phyloP scores from a whole-genome alignment of 1,284 basidiomycete species.

The Meira nashicola region DNA sequence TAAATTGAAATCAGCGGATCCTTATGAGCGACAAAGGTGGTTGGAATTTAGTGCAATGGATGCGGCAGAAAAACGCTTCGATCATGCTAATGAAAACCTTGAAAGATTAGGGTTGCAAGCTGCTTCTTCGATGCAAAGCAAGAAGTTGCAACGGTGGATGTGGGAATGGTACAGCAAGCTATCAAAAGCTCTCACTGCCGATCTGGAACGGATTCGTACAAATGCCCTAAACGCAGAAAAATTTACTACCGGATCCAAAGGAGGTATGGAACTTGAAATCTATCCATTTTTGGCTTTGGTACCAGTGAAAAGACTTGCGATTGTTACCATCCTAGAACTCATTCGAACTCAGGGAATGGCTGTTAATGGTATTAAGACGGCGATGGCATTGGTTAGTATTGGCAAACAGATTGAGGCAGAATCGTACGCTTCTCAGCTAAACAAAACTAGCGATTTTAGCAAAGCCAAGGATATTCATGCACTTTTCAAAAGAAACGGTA shows the following conservation, averaged over 20 bases:
- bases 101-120: slow-evolving; percentile 38
- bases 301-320: slow-evolving; percentile 71
- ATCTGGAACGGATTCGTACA: slow-evolving; percentile 23
- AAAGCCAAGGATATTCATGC: slow-evolving; percentile 25
- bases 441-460: slow-evolving; percentile 34
- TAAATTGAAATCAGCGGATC: slow-evolving; percentile 27
- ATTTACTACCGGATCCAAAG: not conserved
- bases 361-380: slow-evolving; percentile 81
- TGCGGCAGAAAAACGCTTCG: slow-evolving; percentile 42
- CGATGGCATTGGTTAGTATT: slow-evolving; percentile 73
- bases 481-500: slow-evolving; percentile 29
- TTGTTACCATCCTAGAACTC: slow-evolving; percentile 83
- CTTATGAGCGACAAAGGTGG: slow-evolving; percentile 50
- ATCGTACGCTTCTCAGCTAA: slow-evolving; percentile 26
- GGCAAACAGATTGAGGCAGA: slow-evolving; percentile 82
- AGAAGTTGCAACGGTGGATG: slow-evolving; percentile 49
- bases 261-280: slow-evolving; percentile 10
- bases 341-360: slow-evolving; percentile 77
- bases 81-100: slow-evolving; percentile 35
- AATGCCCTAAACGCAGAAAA: not conserved
- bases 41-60: slow-evolving; percentile 48
- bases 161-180: slow-evolving; percentile 50
- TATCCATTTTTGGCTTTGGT: slow-evolving; percentile 71
- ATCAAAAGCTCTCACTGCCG: slow-evolving; percentile 24
- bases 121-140: slow-evolving; percentile 31